phyloP scores from a whole-genome alignment of 179 eudicot species.

The Sideroxylon spinosum region DNA sequence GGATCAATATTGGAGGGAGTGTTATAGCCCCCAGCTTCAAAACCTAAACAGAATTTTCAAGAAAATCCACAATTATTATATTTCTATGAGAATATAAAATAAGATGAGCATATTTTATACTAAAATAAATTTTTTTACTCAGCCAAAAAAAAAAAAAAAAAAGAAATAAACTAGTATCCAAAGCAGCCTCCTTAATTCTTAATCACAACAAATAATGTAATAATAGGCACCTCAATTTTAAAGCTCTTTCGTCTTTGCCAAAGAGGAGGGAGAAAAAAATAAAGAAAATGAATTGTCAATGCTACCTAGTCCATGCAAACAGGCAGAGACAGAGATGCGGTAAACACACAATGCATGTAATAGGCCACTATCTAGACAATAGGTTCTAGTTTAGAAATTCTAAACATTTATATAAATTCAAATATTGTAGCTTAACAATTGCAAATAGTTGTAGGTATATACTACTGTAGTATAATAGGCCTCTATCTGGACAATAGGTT shows the following conservation, averaged over 20 bases:
- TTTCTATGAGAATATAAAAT: background rate
- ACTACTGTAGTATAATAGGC: background rate
- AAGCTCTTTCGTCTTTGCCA: background rate
- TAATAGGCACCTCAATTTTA: background rate
- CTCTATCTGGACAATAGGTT: background rate
- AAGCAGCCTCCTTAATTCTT: background rate
- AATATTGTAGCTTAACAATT: background rate
- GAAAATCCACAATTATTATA: background rate
- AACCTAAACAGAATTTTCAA: slow-evolving; percentile 43
- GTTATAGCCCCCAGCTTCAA: slow-evolving; percentile 78
- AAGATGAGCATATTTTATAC: background rate
- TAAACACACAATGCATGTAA: background rate
- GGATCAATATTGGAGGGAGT: slow-evolving; percentile 79
- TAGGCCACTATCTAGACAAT: too few species aligned
- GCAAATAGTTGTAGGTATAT: background rate
- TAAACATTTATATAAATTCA: too few species aligned
- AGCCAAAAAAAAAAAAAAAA: too few species aligned
- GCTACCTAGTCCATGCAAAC: background rate
- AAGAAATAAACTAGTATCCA: too few species aligned
- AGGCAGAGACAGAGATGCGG: background rate
- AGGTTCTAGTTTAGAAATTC: too few species aligned
- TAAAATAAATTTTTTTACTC: background rate
- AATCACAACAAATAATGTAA: slow-evolving; percentile 2
- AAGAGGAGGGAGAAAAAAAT: background rate
- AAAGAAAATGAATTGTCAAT: slow-evolving; percentile 3